Base-by-base conservation (phyloP, 2,329 filamentous ascomycete species). In the Apiospora hydei region DNA sequence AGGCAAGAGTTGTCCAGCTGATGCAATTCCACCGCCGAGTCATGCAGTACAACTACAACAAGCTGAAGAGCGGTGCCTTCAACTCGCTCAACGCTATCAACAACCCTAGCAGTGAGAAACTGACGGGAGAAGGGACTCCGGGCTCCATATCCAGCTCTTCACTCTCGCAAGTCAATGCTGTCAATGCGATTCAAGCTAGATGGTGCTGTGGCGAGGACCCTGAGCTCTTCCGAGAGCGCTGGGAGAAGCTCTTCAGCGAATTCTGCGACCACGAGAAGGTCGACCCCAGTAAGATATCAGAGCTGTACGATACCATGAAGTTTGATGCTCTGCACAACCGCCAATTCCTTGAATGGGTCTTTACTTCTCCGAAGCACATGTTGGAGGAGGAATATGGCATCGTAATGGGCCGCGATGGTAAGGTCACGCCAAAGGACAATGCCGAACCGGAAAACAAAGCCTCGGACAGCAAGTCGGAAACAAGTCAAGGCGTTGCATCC, bases 271-370 rank as follows among this genome's bases (percentile, higher is more conserved):
- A 94, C 1, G 96, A 99, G 78, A 99, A 99, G 85, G 95, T 98
- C 24, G 96, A 99, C 82, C 97, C 97, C 24, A 98, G 95, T 86
- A 99, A 99, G 85, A 96, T 99, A 74, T 98, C 95, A 6, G 96
- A 99, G 84, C 88, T 99, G 3, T 99, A 99, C 81, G 96, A 99
- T 82, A 98, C 96, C 26, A 98, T 99, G 96, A 99, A 99, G 82
- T 99, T 98, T 75, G 96, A 99, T 81, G 96, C 96, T 0, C 87
- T 99, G 18, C 97, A 99, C 83, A 99, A 99, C 80, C 91, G 96
- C 2, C 94, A 95, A 74, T 99, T 99, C 78, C 85, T 99, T 4
- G 96, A 99, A 82, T 98, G 96, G 94, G 93, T 98, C 0, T 99
- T 99, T 77, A 97, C 95, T 21, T 96, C 96, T 1, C 92, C 94